phyloP scores from a whole-genome alignment of 805 yeast species.

The Zygoascus ofunaensis region DNA sequence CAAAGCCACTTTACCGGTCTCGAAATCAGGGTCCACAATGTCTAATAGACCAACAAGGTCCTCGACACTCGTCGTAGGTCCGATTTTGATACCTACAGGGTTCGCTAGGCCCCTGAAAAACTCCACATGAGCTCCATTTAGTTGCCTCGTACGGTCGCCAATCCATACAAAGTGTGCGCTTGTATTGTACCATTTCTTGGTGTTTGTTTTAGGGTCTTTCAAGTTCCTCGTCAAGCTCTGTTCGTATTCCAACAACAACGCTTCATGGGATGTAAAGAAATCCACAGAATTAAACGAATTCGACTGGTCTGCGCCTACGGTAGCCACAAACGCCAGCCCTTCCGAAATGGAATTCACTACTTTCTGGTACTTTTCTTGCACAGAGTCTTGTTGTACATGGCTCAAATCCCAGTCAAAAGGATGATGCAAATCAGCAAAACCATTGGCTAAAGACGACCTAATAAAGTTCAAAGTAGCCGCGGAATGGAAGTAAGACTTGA shows the following conservation, averaged over 20 bases:
- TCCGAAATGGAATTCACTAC: slow-evolving; percentile 31
- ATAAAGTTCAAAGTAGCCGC: slow-evolving; percentile 37
- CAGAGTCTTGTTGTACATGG: slow-evolving; percentile 31
- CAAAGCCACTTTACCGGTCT: slow-evolving; percentile 33
- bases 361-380: slow-evolving; percentile 31
- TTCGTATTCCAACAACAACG: slow-evolving; percentile 34
- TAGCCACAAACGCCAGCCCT: slow-evolving; percentile 31
- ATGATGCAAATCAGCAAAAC: slow-evolving; percentile 34
- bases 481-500: slow-evolving; percentile 36
- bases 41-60: slow-evolving; percentile 32
- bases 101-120: slow-evolving; percentile 35
- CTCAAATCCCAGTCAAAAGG: slow-evolving; percentile 36
- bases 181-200: slow-evolving; percentile 30
- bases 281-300: slow-evolving; percentile 27
- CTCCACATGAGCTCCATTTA: slow-evolving; percentile 39
- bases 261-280: slow-evolving; percentile 35
- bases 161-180: slow-evolving; percentile 38
- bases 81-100: slow-evolving; percentile 37
- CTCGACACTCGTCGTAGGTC: slow-evolving; percentile 32
- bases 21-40: slow-evolving; percentile 32
- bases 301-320: slow-evolving; percentile 30
- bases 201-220: slow-evolving; percentile 14
- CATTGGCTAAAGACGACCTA: slow-evolving; percentile 28
- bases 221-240: slow-evolving; percentile 32
- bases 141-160: slow-evolving; percentile 37